Base-by-base conservation (phyloP, 805 yeast genomes). In the Schwanniomyces pseudopolymorphus region DNA sequence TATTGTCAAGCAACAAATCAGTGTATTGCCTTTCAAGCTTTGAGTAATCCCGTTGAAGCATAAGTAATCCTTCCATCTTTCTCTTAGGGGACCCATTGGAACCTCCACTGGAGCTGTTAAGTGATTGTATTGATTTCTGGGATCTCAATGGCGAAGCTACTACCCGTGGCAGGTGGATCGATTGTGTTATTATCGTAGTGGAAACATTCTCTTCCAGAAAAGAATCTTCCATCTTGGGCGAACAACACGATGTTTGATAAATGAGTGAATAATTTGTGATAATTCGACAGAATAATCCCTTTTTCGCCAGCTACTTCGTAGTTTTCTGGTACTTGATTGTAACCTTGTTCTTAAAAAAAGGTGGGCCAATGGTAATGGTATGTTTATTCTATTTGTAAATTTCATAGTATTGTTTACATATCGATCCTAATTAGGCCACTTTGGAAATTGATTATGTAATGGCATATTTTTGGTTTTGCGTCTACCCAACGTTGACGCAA, bases 1-100 rank as follows among this genome's bases (percentile, higher is more conserved):
- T 60, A 43, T 62, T 58, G 39, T 60, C 57, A 26, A 69, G 53
- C 17, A 69, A 43, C 6, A 67, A 50, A 35, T 70, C 75, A 8
- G 68, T 61, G 50, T 68, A 67, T 41, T 57, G 59, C 27, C 59
- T 41, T 26, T 52, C 54, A 11, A 51, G 47, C 26, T 33, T 50
- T 6, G 24, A 35, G 36, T 47, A 50, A 42, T 50, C 53, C 16
- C 43, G 40, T 16, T 43, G 48, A 31, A 42, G 33, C 9, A 33
- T 45, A 28, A 33, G 28, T 31, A 45, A 31, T 26, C 39, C 42
- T 27, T 45, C 27, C 25, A 31, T 44, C 35, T 44, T 39, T 43
- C 39, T 36, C 44, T 43, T 36, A 24, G 44, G 21, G 36, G 25
- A 10, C 36, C 36, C 22, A 27, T 17, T 25, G 21, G 40, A 21